Evolutionary conservation across 2,329 filamentous ascomycete genomes (phyloP).

Genomic region (Cladosporium cucumerinum): DNA sequence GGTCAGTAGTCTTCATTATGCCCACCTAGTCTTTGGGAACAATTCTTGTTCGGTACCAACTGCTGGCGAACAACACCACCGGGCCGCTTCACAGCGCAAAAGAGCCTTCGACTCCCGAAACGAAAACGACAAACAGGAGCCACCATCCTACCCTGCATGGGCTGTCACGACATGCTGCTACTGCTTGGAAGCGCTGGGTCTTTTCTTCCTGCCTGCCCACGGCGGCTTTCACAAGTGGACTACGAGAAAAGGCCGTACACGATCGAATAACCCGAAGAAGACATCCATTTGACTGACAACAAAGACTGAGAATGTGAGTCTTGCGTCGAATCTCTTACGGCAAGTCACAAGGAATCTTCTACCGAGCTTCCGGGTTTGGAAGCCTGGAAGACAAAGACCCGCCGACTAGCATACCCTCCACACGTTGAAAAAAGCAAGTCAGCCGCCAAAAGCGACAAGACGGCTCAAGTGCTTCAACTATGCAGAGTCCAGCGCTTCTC

Average conservation of each 20-base stretch:
- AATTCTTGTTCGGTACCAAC: not conserved
- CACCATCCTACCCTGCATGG: not conserved
- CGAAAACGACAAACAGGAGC: too few relatives aligned
- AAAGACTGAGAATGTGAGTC: not conserved
- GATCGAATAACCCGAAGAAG: not conserved
- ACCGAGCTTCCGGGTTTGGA: not conserved
- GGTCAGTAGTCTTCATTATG: not conserved
- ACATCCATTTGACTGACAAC: not conserved
- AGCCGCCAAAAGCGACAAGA: not conserved
- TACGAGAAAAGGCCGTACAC: not conserved
- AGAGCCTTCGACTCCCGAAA: not conserved
- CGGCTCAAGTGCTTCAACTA: not conserved
- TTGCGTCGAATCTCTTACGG: too few relatives aligned
- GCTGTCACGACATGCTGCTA: not conserved
- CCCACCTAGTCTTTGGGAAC: too few relatives aligned
- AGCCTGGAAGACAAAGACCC: not conserved
- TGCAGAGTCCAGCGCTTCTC: not conserved
- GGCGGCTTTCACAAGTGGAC: not conserved
- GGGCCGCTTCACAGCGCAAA: not conserved
- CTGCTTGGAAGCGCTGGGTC: not conserved
- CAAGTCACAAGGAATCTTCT: not conserved
- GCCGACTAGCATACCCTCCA: not conserved
- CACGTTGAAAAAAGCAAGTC: not conserved
- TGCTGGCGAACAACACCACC: not conserved
- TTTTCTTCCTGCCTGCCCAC: not conserved